These are phyloP conservation scores for Podila minutissima DNA, from an alignment of 192 early-diverging fungal genomes.

Conservation along the genomic window DNA sequence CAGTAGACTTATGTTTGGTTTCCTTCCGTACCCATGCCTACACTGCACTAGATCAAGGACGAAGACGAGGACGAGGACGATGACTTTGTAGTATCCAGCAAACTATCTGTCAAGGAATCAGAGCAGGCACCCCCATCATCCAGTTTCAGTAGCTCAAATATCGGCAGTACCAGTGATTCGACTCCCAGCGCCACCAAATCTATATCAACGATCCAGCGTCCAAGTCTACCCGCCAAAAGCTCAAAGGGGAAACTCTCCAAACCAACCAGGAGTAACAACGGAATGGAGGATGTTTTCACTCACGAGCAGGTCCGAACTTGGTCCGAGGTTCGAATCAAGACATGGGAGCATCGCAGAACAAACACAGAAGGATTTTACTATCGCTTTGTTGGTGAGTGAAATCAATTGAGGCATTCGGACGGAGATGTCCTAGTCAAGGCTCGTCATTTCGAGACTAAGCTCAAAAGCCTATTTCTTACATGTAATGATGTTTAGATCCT, in stretches of 20 bases:
- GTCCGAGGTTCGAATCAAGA: conserved; percentile 60
- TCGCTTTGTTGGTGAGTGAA: conserved; percentile 60
- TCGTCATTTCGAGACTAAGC: neutral
- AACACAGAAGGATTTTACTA: conserved; percentile 65
- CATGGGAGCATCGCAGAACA: conserved; percentile 55
- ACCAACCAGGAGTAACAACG: conserved; percentile 22
- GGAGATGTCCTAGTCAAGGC: neutral
- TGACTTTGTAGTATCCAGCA: neutral
- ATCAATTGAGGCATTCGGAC: no score
- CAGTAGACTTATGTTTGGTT: neutral
- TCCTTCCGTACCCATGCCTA: neutral
- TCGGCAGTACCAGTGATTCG: neutral
- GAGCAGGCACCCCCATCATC: no score
- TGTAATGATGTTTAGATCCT: conserved; percentile 35
- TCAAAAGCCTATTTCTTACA: neutral
- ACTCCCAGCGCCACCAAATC: neutral
- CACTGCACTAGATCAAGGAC: neutral
- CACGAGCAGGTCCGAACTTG: conserved; percentile 53
- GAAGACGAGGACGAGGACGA: neutral
- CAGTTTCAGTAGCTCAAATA: neutral
- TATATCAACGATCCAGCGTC: neutral
- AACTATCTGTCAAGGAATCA: no score
- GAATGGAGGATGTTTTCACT: conserved; percentile 58
- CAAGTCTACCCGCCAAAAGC: conserved; percentile 1
- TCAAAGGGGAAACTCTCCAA: conserved; percentile 10